Evolutionary conservation across 1,139 yeast genomes (phyloP).

Genomic region (Taiozyma sp.): DNA sequence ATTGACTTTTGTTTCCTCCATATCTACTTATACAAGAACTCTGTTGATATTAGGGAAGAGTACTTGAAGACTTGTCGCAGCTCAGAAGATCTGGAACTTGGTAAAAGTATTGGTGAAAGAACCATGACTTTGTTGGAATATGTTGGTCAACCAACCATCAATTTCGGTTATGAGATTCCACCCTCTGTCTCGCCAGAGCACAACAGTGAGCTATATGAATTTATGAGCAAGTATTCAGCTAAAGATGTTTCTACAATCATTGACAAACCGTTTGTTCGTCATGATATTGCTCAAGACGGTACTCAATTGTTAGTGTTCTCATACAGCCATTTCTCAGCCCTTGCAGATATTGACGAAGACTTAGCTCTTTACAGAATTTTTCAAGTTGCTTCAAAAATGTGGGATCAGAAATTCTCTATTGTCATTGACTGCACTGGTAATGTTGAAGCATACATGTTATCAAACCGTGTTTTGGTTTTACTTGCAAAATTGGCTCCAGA

Average conservation of each 20-base stretch:
- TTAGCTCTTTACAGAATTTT: constrained; percentile 56
- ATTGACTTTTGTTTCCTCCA: constrained; percentile 60
- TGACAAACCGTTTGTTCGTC: constrained; percentile 50
- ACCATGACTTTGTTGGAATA: constrained; percentile 23
- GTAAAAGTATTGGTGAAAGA: constrained; percentile 13
- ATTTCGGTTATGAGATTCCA: constrained; percentile 51
- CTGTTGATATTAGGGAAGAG: constrained; percentile 45
- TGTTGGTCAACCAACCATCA: constrained; percentile 40
- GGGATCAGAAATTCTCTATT: constrained; percentile 64
- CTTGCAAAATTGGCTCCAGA: constrained; percentile 41
- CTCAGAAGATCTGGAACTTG: constrained; percentile 21
- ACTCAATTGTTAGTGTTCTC: constrained; percentile 62
- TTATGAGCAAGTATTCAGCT: constrained; percentile 65
- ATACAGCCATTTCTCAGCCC: constrained; percentile 36
- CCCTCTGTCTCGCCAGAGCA: constrained; percentile 42
- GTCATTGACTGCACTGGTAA: constrained; percentile 71
- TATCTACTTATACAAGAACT: constrained; percentile 58
- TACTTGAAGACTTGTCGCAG: constrained; percentile 27
- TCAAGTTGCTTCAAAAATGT: constrained; percentile 66
- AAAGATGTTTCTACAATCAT: constrained; percentile 43
- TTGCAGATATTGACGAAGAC: constrained; percentile 45
- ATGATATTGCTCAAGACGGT: constrained; percentile 68
- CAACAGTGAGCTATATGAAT: constrained; percentile 58
- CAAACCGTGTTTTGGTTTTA: constrained; percentile 22
- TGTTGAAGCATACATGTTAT: constrained; percentile 32